Evolutionary conservation across 1,284 basidiomycete genomes (phyloP), one percentile per base, ranked within the genome.

Genomic region (Mrakiaceae sp.): DNA sequence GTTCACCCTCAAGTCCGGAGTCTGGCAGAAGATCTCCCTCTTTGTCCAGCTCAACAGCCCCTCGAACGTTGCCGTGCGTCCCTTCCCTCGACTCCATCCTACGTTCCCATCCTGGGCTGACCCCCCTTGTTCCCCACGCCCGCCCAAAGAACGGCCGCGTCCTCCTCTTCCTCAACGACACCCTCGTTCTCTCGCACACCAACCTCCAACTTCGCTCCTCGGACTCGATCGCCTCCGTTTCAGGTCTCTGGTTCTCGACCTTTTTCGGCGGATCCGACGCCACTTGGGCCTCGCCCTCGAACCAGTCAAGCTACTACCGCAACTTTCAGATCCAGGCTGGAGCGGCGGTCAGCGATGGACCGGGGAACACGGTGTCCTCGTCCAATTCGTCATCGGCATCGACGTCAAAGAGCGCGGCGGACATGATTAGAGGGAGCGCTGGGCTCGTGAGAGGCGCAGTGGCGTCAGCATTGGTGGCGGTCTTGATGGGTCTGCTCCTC

Each of bases 191-290:
- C 16, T 60, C 70, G 10, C 73, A 75, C 67, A 66, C 66, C 14
- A 71, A 75, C 63, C 71, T 77, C 60, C 72, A 71, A 62, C 54
- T 78, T 50, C 72, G 77, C n/a, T 67, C 69, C 3, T 69, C 74
- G 0, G 55, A 59, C 14, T 53, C 63, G 42, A 68, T 78, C 27
- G 52, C 64, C 43, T 69, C 69, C 5, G 69, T 76, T 43, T 72
- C 71, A 40, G 75, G 50, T 6, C 39, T 64, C 50, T 76, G 73
- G 70, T 77, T 77, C 66, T 75, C 74, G 27, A 77, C 77, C 39
- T 78, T 78, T 67, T 77, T 78, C 66, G 77, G 77, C 51, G 77
- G 77, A 7, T 69, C 74, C 66, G 73, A 76, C 65, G 40, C 67
- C n/a, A 62, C 71, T 1, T 77, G 74, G 73, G 73, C 64, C 2